Conservation (phyloP, 371 early-diverging fungal species). For the Rhizomucor miehei region DNA sequence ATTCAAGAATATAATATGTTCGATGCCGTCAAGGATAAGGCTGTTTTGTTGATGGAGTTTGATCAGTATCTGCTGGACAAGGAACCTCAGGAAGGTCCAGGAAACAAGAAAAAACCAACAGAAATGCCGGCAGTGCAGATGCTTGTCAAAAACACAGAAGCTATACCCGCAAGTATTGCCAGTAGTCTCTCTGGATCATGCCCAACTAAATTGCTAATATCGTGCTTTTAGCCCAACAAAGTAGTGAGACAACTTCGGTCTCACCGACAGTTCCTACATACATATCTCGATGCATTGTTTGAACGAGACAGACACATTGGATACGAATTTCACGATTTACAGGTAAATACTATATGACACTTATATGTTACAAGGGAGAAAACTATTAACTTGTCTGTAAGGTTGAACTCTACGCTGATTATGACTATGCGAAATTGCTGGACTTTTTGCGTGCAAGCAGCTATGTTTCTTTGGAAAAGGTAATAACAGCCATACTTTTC, state of each 20-base stretch:
- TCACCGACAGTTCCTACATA: conserved; percentile 65
- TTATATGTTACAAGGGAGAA: no score
- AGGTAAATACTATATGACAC: conserved; percentile 50
- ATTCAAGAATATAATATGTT: conserved; percentile 80
- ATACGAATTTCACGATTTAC: conserved; percentile 77
- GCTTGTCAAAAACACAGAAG: conserved; percentile 80
- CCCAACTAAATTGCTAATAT: background rate
- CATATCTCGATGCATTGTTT: conserved; percentile 89
- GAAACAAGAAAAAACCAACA: conserved; percentile 17
- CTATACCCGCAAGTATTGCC: conserved; percentile 63
- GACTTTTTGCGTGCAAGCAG: conserved; percentile 82
- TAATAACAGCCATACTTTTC: conserved; percentile 8
- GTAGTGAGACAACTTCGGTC: conserved; percentile 67
- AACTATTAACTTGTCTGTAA: conserved; percentile 4
- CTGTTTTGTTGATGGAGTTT: conserved; percentile 78
- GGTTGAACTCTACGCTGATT: conserved; percentile 92
- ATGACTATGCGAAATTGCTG: conserved; percentile 70
- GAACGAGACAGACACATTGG: conserved; percentile 71
- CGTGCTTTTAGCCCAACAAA: conserved; percentile 41
- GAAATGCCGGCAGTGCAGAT: conserved; percentile 70
- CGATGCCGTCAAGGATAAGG: conserved; percentile 73
- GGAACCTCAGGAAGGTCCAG: conserved; percentile 12
- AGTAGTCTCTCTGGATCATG: background rate
- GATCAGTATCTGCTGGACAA: conserved; percentile 63
- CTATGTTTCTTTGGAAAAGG: conserved; percentile 74